These are phyloP conservation scores for Aspergillus fumigatiaffinis DNA, from an alignment of 2,329 filamentous ascomycete genomes.

Conservation along the genomic window DNA sequence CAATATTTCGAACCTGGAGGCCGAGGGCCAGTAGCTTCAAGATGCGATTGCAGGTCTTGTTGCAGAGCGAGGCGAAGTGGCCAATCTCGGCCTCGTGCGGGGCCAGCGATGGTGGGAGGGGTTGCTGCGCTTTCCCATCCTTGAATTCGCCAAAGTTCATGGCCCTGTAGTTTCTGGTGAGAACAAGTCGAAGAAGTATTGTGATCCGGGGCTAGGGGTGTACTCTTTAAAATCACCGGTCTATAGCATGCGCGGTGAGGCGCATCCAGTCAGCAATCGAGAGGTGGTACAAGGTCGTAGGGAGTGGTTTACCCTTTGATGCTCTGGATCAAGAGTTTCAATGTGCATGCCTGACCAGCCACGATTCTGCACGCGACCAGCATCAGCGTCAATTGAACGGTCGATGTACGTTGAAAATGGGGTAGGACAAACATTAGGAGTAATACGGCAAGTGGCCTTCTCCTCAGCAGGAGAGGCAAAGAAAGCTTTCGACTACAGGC, in stretches of 20 bases:
- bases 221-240: slow-evolving; percentile 87
- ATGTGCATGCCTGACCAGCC: slow-evolving; percentile 87
- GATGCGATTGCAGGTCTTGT: slow-evolving; percentile 66
- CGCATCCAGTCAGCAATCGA: slow-evolving; percentile 11
- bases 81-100: slow-evolving; percentile 58
- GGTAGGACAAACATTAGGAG: slow-evolving; percentile 49
- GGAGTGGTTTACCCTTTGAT: slow-evolving; percentile 61
- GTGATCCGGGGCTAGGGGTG: slow-evolving; percentile 14
- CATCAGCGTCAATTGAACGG: neutral
- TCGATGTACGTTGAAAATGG: neutral
- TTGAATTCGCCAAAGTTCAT: slow-evolving; percentile 87
- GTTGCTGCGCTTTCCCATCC: slow-evolving; percentile 67
- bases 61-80: slow-evolving; percentile 67
- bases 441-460: slow-evolving; percentile 71
- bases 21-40: slow-evolving; percentile 75
- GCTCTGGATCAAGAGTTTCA: slow-evolving; percentile 80
- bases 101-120: slow-evolving; percentile 63
- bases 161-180: slow-evolving; percentile 52
- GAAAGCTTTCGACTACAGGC: slow-evolving; percentile 61
- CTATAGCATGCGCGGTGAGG: slow-evolving; percentile 36
- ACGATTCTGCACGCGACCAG: slow-evolving; percentile 57
- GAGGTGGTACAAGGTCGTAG: neutral
- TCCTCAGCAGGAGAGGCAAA: slow-evolving; percentile 68
- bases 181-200: neutral
- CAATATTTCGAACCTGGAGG: slow-evolving; percentile 53